Evolutionary conservation across 164 flowering plant species (phyloP), one percentile per base, ranked within the genome.

Genomic region (Macadamia integrifolia): DNA sequence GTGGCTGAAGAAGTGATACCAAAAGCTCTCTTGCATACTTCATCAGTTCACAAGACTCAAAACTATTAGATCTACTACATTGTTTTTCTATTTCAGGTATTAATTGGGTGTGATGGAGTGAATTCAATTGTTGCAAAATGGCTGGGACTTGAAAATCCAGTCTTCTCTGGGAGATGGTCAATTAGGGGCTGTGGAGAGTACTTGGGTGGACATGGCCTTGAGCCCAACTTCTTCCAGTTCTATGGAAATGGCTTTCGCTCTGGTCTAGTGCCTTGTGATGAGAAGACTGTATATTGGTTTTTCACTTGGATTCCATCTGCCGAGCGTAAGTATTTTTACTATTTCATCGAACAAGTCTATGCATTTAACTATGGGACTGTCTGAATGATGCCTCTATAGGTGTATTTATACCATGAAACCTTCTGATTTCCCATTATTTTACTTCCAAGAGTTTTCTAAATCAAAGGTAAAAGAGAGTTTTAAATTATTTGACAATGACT

Each of bases 21-120:
- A 40, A 53, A 18, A 6, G 8, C 14, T 68, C 13, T 68, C 40
- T 2, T 35, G 40, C 40, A 35, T 35, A 35, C 40, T 35, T 35
- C 40, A 2, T 5, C 5, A 35, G 5, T 35, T 35, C 40, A 35
- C 40, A 35, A 35, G 40, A 35, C 5, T 35, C 40, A 35, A 2
- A 5, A 35, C 40, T 5, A 35, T 35, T 2, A 0, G 40, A 46
- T 46, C 50, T 46, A 23, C 11, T 52, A 15, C 43, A 13, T 23
- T 23, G 23, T 23, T 23, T 23, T 23, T 23, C 23, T 23, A 48
- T 18, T 61, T 52, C 61, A 85, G 88, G 82, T 77, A 42, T 63
- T 85, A 71, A 79, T 85, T 32, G 85, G 87, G 44, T 79, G 86
- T 69, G 89, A 86, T 66, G 89, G 89, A 68, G 84, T 82, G 64